Evolutionary conservation across 2,329 filamentous ascomycete genomes (phyloP).

Genomic region (Atkinsonella hypoxylon): DNA sequence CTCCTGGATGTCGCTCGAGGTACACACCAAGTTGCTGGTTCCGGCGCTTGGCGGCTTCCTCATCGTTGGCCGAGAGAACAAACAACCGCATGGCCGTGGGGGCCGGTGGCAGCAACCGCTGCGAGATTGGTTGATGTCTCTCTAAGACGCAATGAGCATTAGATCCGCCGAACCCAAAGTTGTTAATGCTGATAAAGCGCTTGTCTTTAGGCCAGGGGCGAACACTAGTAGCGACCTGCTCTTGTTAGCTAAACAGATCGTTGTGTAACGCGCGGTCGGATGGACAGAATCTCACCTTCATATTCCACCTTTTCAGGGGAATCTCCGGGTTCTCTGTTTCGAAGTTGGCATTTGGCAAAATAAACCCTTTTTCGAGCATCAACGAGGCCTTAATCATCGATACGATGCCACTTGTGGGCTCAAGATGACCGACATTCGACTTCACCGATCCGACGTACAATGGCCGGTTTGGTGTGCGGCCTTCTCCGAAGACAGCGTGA

Average conservation of each 20-base stretch:
- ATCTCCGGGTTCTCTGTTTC: conserved; percentile 36
- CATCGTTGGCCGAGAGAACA: conserved; percentile 27
- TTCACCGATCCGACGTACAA: conserved; percentile 37
- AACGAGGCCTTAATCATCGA: conserved; percentile 39
- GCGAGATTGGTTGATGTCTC: conserved; percentile 3
- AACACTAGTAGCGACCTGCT: neutral
- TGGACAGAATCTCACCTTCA: conserved; percentile 28
- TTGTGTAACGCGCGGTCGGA: neutral
- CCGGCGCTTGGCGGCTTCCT: conserved; percentile 20
- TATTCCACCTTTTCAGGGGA: conserved; percentile 35
- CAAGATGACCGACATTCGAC: conserved; percentile 39
- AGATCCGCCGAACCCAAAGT: conserved; percentile 34
- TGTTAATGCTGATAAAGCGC: conserved; percentile 38
- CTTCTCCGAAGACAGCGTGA: conserved; percentile 27
- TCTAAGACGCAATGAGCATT: conserved; percentile 33
- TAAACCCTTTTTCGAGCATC: conserved; percentile 37
- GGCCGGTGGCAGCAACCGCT: conserved; percentile 8
- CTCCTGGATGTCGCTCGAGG: conserved; percentile 28
- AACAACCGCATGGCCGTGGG: conserved; percentile 23
- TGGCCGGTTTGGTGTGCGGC: conserved; percentile 28
- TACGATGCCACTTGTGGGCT: conserved; percentile 38
- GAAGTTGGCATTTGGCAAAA: conserved; percentile 38
- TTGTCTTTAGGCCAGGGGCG: conserved; percentile 35
- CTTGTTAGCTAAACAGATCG: neutral
- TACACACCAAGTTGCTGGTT: conserved; percentile 23